These are phyloP conservation scores for Chalciporus chontae DNA, from an alignment of 768 basidiomycete species.

Conservation along the genomic window DNA sequence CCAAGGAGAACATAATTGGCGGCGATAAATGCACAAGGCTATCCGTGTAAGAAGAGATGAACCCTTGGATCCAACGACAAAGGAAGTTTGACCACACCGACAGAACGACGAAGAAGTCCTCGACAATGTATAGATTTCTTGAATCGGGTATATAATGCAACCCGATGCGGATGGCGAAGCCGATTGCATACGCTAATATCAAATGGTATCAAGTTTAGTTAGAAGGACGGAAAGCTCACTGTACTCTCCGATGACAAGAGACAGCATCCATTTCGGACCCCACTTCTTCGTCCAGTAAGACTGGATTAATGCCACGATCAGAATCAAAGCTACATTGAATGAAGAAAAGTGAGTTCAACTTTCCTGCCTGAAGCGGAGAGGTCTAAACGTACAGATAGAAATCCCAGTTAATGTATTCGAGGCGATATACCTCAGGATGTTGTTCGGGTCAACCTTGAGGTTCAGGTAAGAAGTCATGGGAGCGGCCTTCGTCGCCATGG, in stretches of 20 bases:
- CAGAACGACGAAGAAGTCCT: constrained; percentile 59
- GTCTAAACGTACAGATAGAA: constrained; percentile 39
- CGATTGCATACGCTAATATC: constrained; percentile 51
- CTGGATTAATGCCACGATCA: constrained; percentile 42
- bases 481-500: too few relatives aligned
- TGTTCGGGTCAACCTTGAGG: constrained; percentile 50
- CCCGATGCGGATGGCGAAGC: constrained; percentile 54
- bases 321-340: constrained; percentile 24
- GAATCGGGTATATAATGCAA: constrained; percentile 53
- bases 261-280: constrained; percentile 56
- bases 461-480: constrained; percentile 26
- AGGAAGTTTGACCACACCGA: constrained; percentile 32
- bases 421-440: constrained; percentile 54
- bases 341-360: neutral
- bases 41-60: neutral
- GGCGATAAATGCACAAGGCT: constrained; percentile 77
- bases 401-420: constrained; percentile 50
- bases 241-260: constrained; percentile 59
- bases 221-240: constrained; percentile 33
- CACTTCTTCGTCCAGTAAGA: constrained; percentile 40
- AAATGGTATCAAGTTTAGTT: neutral
- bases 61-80: constrained; percentile 5
- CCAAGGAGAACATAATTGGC: constrained; percentile 66
- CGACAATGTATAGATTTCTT: constrained; percentile 48
- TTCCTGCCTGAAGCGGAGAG: neutral